phyloP scores from a whole-genome alignment of 1,284 basidiomycete genomes.

The Coniferiporia sulphurascens region DNA sequence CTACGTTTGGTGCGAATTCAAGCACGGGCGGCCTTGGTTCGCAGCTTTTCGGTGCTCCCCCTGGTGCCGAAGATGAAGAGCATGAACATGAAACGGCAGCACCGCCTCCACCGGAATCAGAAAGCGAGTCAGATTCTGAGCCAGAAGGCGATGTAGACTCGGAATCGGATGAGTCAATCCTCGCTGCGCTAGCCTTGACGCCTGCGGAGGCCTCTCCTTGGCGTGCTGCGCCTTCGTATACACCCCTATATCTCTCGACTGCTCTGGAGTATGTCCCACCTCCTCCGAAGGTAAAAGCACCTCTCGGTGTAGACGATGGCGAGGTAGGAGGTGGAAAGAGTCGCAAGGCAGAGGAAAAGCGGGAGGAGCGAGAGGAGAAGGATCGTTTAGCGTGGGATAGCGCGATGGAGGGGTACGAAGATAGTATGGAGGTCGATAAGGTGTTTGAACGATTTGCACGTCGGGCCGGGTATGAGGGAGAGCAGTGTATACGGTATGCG shows the following conservation, averaged over 20 bases:
- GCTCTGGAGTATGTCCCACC: slow-evolving; percentile 62
- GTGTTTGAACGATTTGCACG: slow-evolving; percentile 77
- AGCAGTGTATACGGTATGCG: slow-evolving; percentile 72
- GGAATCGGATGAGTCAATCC: slow-evolving; percentile 30
- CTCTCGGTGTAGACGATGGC: slow-evolving; percentile 37
- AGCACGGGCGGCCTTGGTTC: slow-evolving; percentile 8
- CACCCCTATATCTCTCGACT: slow-evolving; percentile 70
- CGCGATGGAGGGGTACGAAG: slow-evolving; percentile 71
- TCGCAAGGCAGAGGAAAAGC: slow-evolving; percentile 9
- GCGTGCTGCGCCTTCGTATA: slow-evolving; percentile 55
- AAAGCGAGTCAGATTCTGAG: slow-evolving; percentile 16
- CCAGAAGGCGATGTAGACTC: slow-evolving; percentile 13
- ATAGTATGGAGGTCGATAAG: slow-evolving; percentile 68
- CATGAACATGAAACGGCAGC: slow-evolving; percentile 5
- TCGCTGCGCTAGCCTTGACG: slow-evolving; percentile 54
- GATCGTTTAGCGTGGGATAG: slow-evolving; percentile 46
- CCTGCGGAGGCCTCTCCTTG: slow-evolving; percentile 58
- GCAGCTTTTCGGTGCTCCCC: slow-evolving; percentile 14
- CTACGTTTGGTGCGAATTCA: background rate
- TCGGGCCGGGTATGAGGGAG: slow-evolving; percentile 58
- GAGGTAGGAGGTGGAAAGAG: slow-evolving; percentile 30
- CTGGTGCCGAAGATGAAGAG: slow-evolving; percentile 9
- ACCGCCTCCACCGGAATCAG: slow-evolving; percentile 11
- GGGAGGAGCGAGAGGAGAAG: slow-evolving; percentile 20
- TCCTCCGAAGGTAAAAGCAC: slow-evolving; percentile 42